These are phyloP conservation scores for Tillandsia fasciculata DNA, from an alignment of 176 grass and related monocot species.

Conservation along the genomic window DNA sequence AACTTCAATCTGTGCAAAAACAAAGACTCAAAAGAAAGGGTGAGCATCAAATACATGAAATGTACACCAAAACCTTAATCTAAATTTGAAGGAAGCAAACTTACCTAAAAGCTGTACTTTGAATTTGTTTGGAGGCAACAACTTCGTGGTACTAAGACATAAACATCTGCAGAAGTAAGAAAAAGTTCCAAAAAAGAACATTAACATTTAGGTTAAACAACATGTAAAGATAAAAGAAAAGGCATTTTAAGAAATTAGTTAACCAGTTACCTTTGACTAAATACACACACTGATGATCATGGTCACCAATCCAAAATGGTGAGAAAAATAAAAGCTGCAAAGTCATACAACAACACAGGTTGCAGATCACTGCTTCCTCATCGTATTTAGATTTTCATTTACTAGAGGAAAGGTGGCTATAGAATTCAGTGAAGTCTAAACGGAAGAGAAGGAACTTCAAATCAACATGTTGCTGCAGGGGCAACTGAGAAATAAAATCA, in stretches of 20 bases:
- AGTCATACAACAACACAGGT: conserved; percentile 16
- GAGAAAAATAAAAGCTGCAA: conserved; percentile 22
- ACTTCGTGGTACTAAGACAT: conserved; percentile 13
- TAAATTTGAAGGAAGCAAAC: conserved; percentile 18
- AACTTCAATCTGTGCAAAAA: conserved; percentile 4
- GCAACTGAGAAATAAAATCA: conserved; percentile 80
- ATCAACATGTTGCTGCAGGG: conserved; percentile 87
- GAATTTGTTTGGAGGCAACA: conserved; percentile 7
- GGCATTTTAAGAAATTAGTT: conserved; percentile 2
- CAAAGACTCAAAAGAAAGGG: not conserved
- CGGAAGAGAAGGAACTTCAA: conserved; percentile 94
- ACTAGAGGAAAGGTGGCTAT: conserved; percentile 42
- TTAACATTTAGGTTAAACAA: conserved; percentile 6
- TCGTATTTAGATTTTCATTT: conserved; percentile 36
- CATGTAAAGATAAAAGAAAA: conserved; percentile 1
- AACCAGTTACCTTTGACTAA: not conserved
- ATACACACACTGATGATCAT: not conserved
- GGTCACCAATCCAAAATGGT: conserved; percentile 3
- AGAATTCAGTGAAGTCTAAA: conserved; percentile 89
- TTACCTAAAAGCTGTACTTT: conserved; percentile 31
- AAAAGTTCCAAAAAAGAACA: conserved; percentile 5
- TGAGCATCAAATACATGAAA: conserved; percentile 16
- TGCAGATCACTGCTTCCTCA: conserved; percentile 21
- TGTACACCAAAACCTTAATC: conserved; percentile 24
- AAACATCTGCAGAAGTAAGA: conserved; percentile 18